Percentiles rank a stretch among this genome's conserved stretches.
phyloP scores from a whole-genome alignment of 2,329 filamentous ascomycete genomes.

The Curvularia sp. region DNA sequence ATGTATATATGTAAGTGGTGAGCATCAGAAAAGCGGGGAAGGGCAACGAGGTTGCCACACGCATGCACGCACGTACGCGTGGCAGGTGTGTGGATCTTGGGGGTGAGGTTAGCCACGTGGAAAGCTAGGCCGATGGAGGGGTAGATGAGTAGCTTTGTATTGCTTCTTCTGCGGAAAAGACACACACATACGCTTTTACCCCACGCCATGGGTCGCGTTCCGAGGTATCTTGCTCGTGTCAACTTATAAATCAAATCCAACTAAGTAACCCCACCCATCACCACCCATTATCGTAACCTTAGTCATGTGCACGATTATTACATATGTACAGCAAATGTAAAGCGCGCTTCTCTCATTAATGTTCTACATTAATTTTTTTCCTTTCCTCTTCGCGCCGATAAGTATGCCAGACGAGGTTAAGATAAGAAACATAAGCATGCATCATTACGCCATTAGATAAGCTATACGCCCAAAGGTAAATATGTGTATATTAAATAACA shows the following conservation, averaged over 20 bases:
- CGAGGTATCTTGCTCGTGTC: neutral
- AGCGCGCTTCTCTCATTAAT: neutral
- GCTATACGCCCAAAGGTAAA: neutral
- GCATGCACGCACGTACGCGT: too few relatives aligned
- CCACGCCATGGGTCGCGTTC: neutral
- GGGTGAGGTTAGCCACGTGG: neutral
- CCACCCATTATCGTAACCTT: neutral
- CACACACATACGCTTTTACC: neutral
- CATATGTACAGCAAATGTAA: neutral
- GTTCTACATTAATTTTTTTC: neutral
- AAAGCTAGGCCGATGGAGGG: neutral
- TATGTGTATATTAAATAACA: neutral
- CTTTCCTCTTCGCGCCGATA: neutral
- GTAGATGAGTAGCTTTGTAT: neutral
- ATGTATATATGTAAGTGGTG: too few relatives aligned
- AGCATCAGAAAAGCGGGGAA: too few relatives aligned
- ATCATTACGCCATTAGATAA: neutral
- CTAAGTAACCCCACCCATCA: neutral
- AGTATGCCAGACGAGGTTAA: neutral
- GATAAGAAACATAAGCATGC: neutral
- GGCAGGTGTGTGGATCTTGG: too few relatives aligned
- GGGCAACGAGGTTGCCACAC: too few relatives aligned
- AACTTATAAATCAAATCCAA: neutral
- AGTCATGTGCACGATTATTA: neutral
- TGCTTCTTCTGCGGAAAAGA: neutral